Base-by-base conservation (phyloP, 371 early-diverging fungal genomes). In the Actinomortierella wolfii region DNA sequence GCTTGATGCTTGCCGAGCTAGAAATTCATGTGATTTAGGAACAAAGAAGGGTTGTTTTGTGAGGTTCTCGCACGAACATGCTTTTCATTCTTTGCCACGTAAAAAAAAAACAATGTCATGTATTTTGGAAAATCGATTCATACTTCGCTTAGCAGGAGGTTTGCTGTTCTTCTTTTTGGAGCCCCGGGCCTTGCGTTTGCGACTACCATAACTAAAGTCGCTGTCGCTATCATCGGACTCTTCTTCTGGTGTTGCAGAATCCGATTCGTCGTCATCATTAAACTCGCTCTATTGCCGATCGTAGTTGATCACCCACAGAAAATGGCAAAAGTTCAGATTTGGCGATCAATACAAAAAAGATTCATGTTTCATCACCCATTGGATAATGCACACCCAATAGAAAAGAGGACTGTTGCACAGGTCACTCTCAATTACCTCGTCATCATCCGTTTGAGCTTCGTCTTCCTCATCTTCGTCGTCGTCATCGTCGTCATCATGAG, bases 251-350 rank as follows among this genome's bases (percentile, higher is more conserved):
- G 34, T 48, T 1, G 59, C 67, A 55, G 73, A 66, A 1, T 73
- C 59, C 1, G 73, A 66, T 2, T 43, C 65, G 11, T 61, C 65
- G 3, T 57, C 59, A 29, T 73, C 62, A 17, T 71, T 67, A 53
- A 66, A 73, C 25, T 73, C 67, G 28, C 73, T 73, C 73, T 73
- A 59, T n/a, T n/a, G n/a, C n/a, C n/a, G n/a, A n/a, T n/a, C n/a
- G n/a, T n/a, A n/a, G n/a, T n/a, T n/a, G n/a, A n/a, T n/a, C n/a
- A n/a, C n/a, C n/a, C n/a, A n/a, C n/a, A n/a, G n/a, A n/a, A n/a
- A n/a, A n/a, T n/a, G n/a, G n/a, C n/a, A n/a, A n/a, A n/a, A n/a
- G n/a, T n/a, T n/a, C n/a, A n/a, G n/a, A n/a, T n/a, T n/a, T n/a
- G n/a, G n/a, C n/a, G n/a, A n/a, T n/a, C n/a, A n/a, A n/a, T n/a